phyloP scores from a whole-genome alignment of 1,139 yeast species.

The Blastobotrys malaysiensis region DNA sequence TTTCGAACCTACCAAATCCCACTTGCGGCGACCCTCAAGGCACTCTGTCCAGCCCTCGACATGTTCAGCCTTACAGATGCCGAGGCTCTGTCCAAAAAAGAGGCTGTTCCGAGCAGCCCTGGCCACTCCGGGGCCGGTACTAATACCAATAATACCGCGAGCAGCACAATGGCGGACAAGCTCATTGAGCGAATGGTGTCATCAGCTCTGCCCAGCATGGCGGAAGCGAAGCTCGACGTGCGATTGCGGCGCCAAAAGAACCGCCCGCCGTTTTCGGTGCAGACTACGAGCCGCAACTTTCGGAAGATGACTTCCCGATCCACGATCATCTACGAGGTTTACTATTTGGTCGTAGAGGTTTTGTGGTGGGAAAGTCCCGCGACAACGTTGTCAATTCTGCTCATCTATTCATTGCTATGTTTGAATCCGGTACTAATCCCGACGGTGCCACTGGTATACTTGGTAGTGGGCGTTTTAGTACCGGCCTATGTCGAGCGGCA shows the following conservation, averaged over 20 bases:
- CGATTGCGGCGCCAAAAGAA: constrained; percentile 44
- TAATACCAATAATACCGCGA: background rate
- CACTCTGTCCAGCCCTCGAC: too few relatives aligned
- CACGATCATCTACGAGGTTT: constrained; percentile 42
- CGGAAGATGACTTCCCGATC: constrained; percentile 61
- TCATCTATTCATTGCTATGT: constrained; percentile 52
- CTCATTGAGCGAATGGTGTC: constrained; percentile 62
- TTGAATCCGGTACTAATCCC: constrained; percentile 57
- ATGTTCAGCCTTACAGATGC: background rate
- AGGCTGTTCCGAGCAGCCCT: background rate
- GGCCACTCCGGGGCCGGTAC: background rate
- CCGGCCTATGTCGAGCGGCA: constrained; percentile 61
- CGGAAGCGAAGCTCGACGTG: constrained; percentile 24
- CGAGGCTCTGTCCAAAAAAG: constrained; percentile 3
- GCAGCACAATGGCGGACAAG: constrained; percentile 49
- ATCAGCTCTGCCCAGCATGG: constrained; percentile 64
- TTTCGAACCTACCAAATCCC: background rate
- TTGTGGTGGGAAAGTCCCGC: constrained; percentile 62
- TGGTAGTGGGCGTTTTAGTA: constrained; percentile 53
- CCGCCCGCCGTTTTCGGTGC: constrained; percentile 67
- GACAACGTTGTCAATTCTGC: constrained; percentile 54
- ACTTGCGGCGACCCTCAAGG: too few relatives aligned
- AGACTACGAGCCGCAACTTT: constrained; percentile 63
- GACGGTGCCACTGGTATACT: constrained; percentile 48
- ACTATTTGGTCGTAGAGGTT: constrained; percentile 46